Evolutionary conservation across 768 basidiomycete species (phyloP), one percentile per base, ranked within the genome.

Genomic region (Polyporus arcularius): DNA sequence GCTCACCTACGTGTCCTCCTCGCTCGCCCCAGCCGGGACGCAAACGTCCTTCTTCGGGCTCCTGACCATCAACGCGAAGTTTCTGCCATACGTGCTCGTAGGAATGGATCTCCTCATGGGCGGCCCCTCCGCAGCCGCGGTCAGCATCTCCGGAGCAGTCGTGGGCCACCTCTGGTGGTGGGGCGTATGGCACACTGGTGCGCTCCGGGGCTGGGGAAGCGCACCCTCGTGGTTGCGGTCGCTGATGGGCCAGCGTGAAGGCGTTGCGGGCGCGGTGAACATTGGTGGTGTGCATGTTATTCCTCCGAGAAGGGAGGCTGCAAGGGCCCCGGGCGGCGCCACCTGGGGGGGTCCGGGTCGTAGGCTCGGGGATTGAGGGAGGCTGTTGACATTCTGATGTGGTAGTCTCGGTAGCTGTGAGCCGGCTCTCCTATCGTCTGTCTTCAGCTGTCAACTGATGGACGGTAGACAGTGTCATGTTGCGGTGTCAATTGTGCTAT

Each of bases 121-220:
- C 11, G 89, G 89, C 4, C 82, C 86, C 0, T 41, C 60, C 1
- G 82, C 80, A 3, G 89, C 86, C 4, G 82, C 84, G 7, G 67
- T 77, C 30, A 76, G 81, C 28, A 70, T 92, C 50, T 86, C 87
- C 0, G 94, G 94, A 8, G 81, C 89, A 38, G 79, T 91, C 35
- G 82, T 87, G 2, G 93, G 93, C 0, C 92, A 95, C 70, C 70
- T 83, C 9, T 94, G 91, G 89, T 92, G 88, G 86, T 90, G 86
- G 86, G 69, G 76, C 28, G 79, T 91, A 8, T 86, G 80, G 82
- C 83, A 28, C 75, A 76, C 35, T 75, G 72, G 16, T 69, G 78
- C n/a, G 79, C 70, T 67, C 67, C 80, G 30, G 71, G 70, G 6
- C 79, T 79, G 70, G 57, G 84, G 74, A n/a, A 72, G 64, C 47